Evolutionary conservation across 2,329 filamentous ascomycete genomes (phyloP).

Genomic region (Chaetomiaceae sp.): DNA sequence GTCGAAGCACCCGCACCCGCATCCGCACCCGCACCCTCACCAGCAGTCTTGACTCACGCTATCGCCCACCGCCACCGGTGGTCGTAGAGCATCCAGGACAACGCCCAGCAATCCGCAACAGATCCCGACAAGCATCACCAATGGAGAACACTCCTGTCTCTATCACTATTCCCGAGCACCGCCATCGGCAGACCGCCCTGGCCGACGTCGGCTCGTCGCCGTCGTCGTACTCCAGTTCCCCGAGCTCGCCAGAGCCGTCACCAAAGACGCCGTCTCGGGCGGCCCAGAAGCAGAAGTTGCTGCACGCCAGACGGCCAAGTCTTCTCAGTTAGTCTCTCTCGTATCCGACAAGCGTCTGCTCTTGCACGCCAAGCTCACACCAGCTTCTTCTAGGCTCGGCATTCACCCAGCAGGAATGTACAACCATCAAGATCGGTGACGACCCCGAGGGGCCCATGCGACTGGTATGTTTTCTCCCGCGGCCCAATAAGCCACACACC

Average conservation of each 20-base stretch:
- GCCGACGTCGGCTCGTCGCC: slow-evolving; percentile 45
- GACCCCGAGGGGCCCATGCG: slow-evolving; percentile 63
- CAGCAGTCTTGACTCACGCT: neutral
- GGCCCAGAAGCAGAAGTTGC: slow-evolving; percentile 37
- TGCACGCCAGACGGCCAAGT: slow-evolving; percentile 55
- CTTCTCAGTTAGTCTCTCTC: slow-evolving; percentile 51
- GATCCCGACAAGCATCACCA: slow-evolving; percentile 3
- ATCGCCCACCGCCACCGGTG: slow-evolving; percentile 6
- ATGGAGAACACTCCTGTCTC: slow-evolving; percentile 56
- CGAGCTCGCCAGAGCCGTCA: slow-evolving; percentile 41
- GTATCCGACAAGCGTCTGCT: neutral
- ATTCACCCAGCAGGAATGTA: slow-evolving; percentile 68
- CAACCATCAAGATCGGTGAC: slow-evolving; percentile 74
- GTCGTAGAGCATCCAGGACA: neutral
- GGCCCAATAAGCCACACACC: neutral
- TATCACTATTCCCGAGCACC: slow-evolving; percentile 57
- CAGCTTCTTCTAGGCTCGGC: slow-evolving; percentile 54
- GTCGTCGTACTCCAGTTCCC: slow-evolving; percentile 54
- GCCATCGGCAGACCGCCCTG: slow-evolving; percentile 37
- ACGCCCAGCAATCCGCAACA: neutral
- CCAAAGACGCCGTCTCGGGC: slow-evolving; percentile 32
- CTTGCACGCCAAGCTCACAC: slow-evolving; percentile 28
- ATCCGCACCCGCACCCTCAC: too few species aligned
- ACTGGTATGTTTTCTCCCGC: slow-evolving; percentile 48
- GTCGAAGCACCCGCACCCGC: slow-evolving; percentile 2